Percentiles rank a stretch among this genome's conserved stretches.
Conservation (phyloP, 2,329 filamentous ascomycete species). For the Alternaria arbusti region DNA sequence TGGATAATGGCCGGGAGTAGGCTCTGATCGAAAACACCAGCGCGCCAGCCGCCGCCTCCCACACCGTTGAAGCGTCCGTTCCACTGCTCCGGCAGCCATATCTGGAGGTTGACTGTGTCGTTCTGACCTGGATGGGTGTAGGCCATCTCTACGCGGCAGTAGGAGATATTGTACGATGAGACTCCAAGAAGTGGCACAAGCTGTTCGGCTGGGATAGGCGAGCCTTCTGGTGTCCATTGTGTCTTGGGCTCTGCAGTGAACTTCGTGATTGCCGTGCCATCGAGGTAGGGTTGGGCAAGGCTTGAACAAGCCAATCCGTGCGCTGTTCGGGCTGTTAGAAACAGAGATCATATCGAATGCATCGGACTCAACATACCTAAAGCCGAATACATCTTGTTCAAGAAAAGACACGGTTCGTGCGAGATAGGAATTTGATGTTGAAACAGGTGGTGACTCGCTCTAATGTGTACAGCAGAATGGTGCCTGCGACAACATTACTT, state of each 20-base stretch:
- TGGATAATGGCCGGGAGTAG: slow-evolving; percentile 33
- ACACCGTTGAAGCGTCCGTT: slow-evolving; percentile 43
- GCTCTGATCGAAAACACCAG: slow-evolving; percentile 32
- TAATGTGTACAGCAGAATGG: not conserved
- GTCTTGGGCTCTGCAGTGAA: not conserved
- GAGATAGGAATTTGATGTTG: not conserved
- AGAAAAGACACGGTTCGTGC: not conserved
- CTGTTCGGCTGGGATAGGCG: not conserved
- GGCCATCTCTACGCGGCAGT: not conserved
- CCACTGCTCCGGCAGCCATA: slow-evolving; percentile 45
- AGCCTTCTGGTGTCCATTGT: not conserved
- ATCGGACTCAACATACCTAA: not conserved
- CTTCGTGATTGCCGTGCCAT: not conserved
- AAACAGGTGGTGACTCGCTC: not conserved
- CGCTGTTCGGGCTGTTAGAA: not conserved
- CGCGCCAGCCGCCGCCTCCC: slow-evolving; percentile 39
- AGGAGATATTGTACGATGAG: not conserved
- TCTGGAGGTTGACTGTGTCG: slow-evolving; percentile 34
- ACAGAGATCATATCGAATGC: not conserved
- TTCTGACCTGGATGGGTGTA: slow-evolving; percentile 2
- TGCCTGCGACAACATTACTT: not conserved
- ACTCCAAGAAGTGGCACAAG: not conserved
- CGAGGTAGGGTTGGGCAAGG: not conserved
- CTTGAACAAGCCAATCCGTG: not conserved
- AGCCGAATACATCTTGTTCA: not conserved